These are phyloP conservation scores for Aspergillus saccharolyticus DNA, from an alignment of 495 filamentous ascomycete species.

Conservation along the genomic window DNA sequence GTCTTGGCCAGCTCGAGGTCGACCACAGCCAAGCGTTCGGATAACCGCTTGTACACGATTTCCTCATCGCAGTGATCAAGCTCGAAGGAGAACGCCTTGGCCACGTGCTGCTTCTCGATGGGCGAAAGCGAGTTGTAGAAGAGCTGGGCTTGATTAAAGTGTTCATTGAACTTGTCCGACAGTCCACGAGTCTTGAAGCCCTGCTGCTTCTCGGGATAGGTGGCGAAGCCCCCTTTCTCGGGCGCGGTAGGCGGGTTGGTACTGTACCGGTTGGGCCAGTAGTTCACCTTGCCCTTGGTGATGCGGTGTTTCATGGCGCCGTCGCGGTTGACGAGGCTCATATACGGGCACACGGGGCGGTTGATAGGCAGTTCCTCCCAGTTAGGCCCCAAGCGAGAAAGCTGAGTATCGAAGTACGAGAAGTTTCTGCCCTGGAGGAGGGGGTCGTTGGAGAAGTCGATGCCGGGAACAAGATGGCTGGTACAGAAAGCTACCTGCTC, in stretches of 20 bases:
- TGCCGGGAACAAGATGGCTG: constrained; percentile 77
- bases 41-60: constrained; percentile 68
- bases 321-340: constrained; percentile 47
- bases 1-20: constrained; percentile 61
- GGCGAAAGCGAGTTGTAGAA: constrained; percentile 78
- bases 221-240: constrained; percentile 61
- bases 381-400: constrained; percentile 76
- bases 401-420: constrained; percentile 82
- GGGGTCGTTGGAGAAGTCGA: constrained; percentile 82
- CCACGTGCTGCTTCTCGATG: constrained; percentile 66
- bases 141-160: constrained; percentile 56
- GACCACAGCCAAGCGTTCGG: constrained; percentile 60
- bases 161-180: constrained; percentile 76
- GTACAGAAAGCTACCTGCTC: constrained; percentile 84
- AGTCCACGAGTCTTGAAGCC: constrained; percentile 66
- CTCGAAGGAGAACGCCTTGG: constrained; percentile 72
- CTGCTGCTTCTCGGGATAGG: constrained; percentile 59
- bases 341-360: constrained; percentile 61
- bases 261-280: constrained; percentile 81
- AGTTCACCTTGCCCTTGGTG: constrained; percentile 70
- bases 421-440: constrained; percentile 82
- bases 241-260: constrained; percentile 54
- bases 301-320: constrained; percentile 44
- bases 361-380: constrained; percentile 88
- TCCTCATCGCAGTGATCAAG: constrained; percentile 87